A percentile compares a stretch with the other conserved stretches of the same genome.
These are phyloP conservation scores for Galerina marginata DNA, from an alignment of 768 basidiomycete genomes.

Conservation along the genomic window DNA sequence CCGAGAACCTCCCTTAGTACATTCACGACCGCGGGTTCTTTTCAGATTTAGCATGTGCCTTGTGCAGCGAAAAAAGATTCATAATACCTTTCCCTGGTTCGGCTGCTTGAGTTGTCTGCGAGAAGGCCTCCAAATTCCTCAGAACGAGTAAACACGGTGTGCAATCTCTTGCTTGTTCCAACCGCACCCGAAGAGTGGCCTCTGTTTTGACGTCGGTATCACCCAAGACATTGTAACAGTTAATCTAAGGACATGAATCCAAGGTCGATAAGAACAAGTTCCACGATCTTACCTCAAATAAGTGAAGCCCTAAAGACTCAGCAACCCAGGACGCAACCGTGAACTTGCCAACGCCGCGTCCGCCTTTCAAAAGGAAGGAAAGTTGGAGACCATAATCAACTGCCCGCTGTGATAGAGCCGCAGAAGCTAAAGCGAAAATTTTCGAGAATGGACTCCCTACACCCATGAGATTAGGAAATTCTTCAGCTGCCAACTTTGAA, in stretches of 20 bases:
- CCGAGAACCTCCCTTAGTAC: conserved; percentile 68
- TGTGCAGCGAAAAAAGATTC: background rate
- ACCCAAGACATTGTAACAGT: conserved; percentile 83
- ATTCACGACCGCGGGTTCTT: conserved; percentile 64
- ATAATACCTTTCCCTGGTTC: conserved; percentile 70
- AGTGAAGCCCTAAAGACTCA: conserved; percentile 71
- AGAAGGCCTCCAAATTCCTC: conserved; percentile 80
- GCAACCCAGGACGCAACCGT: conserved; percentile 63
- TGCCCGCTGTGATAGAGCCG: conserved; percentile 61
- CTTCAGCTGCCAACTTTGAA: conserved; percentile 10
- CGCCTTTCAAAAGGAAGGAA: conserved; percentile 79
- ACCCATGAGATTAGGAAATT: conserved; percentile 29
- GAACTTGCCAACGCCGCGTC: conserved; percentile 83
- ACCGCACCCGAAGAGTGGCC: conserved; percentile 68
- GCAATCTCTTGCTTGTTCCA: conserved; percentile 78
- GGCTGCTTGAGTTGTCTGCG: conserved; percentile 65
- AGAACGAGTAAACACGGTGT: conserved; percentile 87
- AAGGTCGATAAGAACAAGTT: background rate
- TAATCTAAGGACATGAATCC: conserved; percentile 55
- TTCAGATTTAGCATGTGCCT: background rate
- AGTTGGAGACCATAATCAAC: conserved; percentile 67
- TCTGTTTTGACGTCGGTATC: conserved; percentile 82
- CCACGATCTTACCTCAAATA: conserved; percentile 66
- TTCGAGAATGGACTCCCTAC: conserved; percentile 21
- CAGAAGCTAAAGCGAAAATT: conserved; percentile 28